Evolutionary conservation across 345 rosid species (phyloP).

Genomic region (Citrus inodora): DNA sequence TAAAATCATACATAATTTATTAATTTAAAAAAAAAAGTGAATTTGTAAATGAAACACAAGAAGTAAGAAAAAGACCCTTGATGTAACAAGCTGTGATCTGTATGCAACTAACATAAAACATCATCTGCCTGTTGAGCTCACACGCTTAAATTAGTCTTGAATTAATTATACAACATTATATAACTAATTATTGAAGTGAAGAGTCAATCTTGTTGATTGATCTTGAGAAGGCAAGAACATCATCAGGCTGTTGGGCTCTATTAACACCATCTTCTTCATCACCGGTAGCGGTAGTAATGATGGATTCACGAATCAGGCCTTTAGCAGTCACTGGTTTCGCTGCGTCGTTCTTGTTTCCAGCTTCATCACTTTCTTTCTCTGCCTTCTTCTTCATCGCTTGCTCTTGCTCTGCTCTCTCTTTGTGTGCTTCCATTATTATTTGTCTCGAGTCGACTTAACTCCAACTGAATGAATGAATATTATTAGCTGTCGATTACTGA

Average conservation of each 20-base stretch:
- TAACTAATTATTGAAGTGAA: conserved; percentile 24
- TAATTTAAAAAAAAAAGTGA: too few relatives aligned
- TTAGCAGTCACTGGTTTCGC: not conserved
- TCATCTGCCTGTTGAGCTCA: too few relatives aligned
- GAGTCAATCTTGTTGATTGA: conserved; percentile 32
- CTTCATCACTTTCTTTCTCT: not conserved
- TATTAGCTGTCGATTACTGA: not conserved
- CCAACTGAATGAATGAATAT: not conserved
- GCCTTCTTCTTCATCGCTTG: not conserved
- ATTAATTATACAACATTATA: too few relatives aligned
- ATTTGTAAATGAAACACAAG: too few relatives aligned
- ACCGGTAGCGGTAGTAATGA: not conserved
- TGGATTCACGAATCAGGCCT: conserved; percentile 16
- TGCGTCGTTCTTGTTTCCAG: not conserved
- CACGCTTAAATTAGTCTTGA: too few relatives aligned
- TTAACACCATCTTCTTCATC: not conserved
- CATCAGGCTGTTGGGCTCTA: conserved; percentile 15
- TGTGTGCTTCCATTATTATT: conserved; percentile 15
- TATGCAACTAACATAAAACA: too few relatives aligned
- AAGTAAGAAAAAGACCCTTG: too few relatives aligned
- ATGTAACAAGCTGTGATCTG: too few relatives aligned
- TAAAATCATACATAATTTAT: too few relatives aligned
- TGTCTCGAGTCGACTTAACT: too few relatives aligned
- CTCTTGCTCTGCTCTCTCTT: conserved; percentile 6
- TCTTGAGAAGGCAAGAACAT: conserved; percentile 34